phyloP scores from a whole-genome alignment of 2,329 filamentous ascomycete species.

The Xylariales sp. region DNA sequence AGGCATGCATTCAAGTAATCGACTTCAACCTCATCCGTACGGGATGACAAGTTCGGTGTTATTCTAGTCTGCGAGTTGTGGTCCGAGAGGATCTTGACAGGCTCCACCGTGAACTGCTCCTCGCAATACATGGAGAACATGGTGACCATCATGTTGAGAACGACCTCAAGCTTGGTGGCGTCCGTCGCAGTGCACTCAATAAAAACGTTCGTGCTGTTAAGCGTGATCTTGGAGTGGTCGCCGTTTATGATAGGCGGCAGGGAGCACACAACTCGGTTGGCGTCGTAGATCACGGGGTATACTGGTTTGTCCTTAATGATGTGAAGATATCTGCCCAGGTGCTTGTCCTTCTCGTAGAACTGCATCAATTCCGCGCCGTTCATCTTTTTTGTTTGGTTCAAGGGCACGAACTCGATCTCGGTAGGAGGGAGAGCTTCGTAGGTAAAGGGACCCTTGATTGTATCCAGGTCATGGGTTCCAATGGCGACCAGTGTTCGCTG shows the following conservation, averaged over 20 bases:
- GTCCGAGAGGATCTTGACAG: slow-evolving; percentile 84
- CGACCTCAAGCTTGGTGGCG: slow-evolving; percentile 92
- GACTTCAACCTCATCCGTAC: slow-evolving; percentile 75
- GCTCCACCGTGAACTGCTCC: slow-evolving; percentile 89
- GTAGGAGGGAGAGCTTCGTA: slow-evolving; percentile 92
- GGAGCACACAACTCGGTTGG: slow-evolving; percentile 82
- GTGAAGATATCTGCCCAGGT: slow-evolving; percentile 84
- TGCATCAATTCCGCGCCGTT: slow-evolving; percentile 83
- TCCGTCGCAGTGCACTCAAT: slow-evolving; percentile 97
- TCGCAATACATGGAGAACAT: slow-evolving; percentile 95
- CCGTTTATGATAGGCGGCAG: slow-evolving; percentile 76
- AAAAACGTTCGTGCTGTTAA: slow-evolving; percentile 88
- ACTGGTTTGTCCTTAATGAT: slow-evolving; percentile 92
- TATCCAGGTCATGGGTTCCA: slow-evolving; percentile 94
- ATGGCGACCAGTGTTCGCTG: slow-evolving; percentile 94
- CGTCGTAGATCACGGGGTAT: slow-evolving; percentile 94
- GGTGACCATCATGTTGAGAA: slow-evolving; percentile 89
- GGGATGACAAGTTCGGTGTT: slow-evolving; percentile 75
- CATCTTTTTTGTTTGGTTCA: slow-evolving; percentile 91
- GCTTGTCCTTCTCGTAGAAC: slow-evolving; percentile 93
- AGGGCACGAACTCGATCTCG: slow-evolving; percentile 82
- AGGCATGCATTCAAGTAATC: slow-evolving; percentile 94
- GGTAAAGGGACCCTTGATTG: slow-evolving; percentile 88
- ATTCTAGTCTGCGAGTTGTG: slow-evolving; percentile 83
- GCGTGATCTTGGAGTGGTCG: slow-evolving; percentile 91